phyloP scores from a whole-genome alignment of 768 basidiomycete species.

The Naematelia encephala region DNA sequence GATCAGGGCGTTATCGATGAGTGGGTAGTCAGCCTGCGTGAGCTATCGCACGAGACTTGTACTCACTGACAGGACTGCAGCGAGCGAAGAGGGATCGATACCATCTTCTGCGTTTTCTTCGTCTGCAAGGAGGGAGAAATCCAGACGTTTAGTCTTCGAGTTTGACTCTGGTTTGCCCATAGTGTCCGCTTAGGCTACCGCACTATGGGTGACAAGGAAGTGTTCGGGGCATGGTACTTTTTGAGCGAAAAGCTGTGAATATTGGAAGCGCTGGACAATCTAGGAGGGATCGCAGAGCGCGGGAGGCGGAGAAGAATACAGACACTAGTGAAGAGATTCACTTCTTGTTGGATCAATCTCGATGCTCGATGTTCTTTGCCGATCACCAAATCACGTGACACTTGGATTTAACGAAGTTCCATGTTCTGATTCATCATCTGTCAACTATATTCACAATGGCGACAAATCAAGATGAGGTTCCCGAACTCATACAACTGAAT shows the following conservation, averaged over 20 bases:
- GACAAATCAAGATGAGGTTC: neutral
- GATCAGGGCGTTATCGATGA: slow-evolving; percentile 34
- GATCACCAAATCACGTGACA: no score
- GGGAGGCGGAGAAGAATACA: no score
- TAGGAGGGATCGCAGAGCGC: no score
- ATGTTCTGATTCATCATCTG: no score
- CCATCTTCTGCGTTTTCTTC: neutral
- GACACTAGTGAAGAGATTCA: no score
- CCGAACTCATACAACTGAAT: neutral
- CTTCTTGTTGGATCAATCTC: no score
- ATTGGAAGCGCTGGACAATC: no score
- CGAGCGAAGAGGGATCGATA: neutral
- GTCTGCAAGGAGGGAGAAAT: neutral
- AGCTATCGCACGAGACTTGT: neutral
- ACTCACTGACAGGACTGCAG: neutral
- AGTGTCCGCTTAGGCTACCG: neutral
- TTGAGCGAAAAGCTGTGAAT: no score
- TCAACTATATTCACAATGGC: no score
- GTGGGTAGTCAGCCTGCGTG: slow-evolving; percentile 37
- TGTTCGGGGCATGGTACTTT: neutral
- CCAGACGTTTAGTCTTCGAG: neutral
- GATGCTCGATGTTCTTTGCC: no score
- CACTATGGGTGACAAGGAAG: neutral
- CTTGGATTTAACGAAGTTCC: no score
- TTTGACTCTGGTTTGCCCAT: neutral